Conservation (phyloP, 75 land plant species). For the Larix kaempferi region DNA sequence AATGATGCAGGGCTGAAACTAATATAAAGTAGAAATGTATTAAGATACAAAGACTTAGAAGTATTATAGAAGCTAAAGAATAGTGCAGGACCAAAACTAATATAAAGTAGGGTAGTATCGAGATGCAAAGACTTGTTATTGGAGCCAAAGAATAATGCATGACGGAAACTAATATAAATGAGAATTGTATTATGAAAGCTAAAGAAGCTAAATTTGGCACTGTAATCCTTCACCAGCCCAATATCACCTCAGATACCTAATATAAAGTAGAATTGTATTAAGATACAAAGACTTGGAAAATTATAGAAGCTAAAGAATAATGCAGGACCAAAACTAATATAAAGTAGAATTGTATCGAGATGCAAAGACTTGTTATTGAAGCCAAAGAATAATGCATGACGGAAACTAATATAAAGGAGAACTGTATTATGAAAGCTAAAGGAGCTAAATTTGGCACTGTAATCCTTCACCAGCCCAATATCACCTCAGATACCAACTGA, state of each 20-base stretch:
- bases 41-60: background rate
- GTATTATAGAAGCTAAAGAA: background rate
- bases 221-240: background rate
- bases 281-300: background rate
- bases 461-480: background rate
- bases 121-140: too few relatives aligned
- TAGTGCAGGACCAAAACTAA: too few relatives aligned
- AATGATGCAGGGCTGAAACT: too few relatives aligned
- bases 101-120: too few relatives aligned
- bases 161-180: background rate
- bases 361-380: too few relatives aligned
- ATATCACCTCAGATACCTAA: background rate
- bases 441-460: background rate
- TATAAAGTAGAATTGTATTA: too few relatives aligned
- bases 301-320: background rate
- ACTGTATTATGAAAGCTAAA: background rate
- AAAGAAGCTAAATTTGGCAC: background rate
- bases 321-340: too few relatives aligned
- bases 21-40: too few relatives aligned
- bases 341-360: too few relatives aligned
- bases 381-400: background rate
- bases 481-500: background rate
- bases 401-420: background rate
- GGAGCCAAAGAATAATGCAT: background rate
- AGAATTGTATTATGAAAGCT: background rate